Base-by-base conservation (phyloP, 345 rosid genomes). In the Eucalyptus regnans region DNA sequence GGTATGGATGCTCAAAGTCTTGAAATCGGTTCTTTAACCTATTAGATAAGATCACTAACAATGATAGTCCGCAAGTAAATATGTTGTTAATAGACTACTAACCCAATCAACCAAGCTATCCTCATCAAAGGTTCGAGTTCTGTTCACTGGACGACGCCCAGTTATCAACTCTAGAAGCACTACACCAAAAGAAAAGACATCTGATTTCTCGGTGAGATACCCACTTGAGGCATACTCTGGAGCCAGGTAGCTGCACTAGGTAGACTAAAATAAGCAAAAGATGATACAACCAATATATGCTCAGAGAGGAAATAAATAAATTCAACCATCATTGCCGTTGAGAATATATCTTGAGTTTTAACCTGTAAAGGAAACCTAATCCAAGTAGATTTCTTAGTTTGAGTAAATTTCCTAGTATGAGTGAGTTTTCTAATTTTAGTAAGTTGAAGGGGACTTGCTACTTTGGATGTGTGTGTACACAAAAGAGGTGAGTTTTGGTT, bases 81-180 rank as follows among this genome's bases (percentile, higher is more conserved):
- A 68, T 9, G 20, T 37, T 68, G 12, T n/a, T 23, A 64, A 56
- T 29, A 29, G 89, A 83, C 50, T 58, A 91, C 95, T 43, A 37
- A 97, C 99, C 99, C 99, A 97, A 89, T 96, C 99, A 85, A 97
- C 97, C 27, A 96, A 90, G 92, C 97, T 93, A 80, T 97, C 97
- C 88, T 94, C 99, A 90, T 90, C 90, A 92, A 91, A 94, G 68
- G 94, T 88, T 50, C 88, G 92, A 58, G 91, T 86, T 86, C 88
- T 89, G 89, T 94, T 96, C 81, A 94, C 93, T 23, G 99, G 98
- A 25, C 99, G 93, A 2, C 93, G 93, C 41, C 99, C 97, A 4
- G 98, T 96, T 86, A 96, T 94, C 91, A 97, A 89, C 94, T 97
- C 99, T 31, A 96, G 94, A 88, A 97, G 97, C 94, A 97, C 95